phyloP scores from a whole-genome alignment of 2,329 filamentous ascomycete species.

The Xylaria digitata region DNA sequence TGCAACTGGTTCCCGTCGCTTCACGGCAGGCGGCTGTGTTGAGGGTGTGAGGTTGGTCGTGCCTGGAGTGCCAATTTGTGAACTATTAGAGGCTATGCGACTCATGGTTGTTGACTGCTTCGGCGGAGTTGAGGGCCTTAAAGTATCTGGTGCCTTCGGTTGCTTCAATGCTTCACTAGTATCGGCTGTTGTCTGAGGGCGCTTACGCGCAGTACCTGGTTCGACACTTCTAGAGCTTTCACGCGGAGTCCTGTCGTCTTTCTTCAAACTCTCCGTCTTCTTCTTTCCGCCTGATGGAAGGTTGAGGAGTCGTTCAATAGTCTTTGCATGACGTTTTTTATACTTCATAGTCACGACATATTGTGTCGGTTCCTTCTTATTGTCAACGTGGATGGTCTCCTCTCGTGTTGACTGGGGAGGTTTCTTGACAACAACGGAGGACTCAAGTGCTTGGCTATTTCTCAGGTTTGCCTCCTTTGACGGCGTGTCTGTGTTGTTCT shows the following conservation, averaged over 20 bases:
- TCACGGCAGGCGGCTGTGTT: constrained; percentile 47
- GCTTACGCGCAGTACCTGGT: constrained; percentile 60
- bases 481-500: constrained; percentile 42
- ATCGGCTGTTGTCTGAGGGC: constrained; percentile 56
- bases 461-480: constrained; percentile 45
- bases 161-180: constrained; percentile 54
- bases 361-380: constrained; percentile 48
- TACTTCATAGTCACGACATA: constrained; percentile 62
- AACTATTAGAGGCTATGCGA: constrained; percentile 65
- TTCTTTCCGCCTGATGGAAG: constrained; percentile 53
- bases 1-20: constrained; percentile 52
- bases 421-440: constrained; percentile 53
- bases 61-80: constrained; percentile 63
- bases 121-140: constrained; percentile 62
- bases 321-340: constrained; percentile 59
- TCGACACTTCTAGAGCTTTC: constrained; percentile 59
- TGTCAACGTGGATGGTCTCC: constrained; percentile 48
- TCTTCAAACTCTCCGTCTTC: constrained; percentile 53
- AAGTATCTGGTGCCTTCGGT: constrained; percentile 58
- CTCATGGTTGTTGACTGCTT: constrained; percentile 63
- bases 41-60: constrained; percentile 58
- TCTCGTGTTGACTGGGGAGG: constrained; percentile 49
- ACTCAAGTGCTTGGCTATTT: constrained; percentile 49
- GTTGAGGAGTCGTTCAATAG: constrained; percentile 60
- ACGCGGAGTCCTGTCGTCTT: constrained; percentile 47